Evolutionary conservation across 2,329 filamentous ascomycete genomes (phyloP), one percentile per base, ranked within the genome.

Genomic region (Microthyrium microscopicum): DNA sequence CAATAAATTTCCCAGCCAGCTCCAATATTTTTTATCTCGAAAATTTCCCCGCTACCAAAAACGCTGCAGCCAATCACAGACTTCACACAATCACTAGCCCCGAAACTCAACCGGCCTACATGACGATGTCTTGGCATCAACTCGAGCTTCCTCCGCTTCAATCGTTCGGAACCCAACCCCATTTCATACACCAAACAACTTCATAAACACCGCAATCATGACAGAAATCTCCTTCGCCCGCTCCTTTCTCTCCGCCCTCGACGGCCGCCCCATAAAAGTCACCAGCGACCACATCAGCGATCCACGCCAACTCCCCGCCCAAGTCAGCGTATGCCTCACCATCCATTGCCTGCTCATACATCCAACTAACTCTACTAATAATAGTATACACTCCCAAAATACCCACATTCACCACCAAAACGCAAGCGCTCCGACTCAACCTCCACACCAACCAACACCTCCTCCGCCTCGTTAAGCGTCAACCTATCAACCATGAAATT

Each of bases 281-380:
- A 73, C 77, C n/a, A 64, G 80, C 42, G 83, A 95, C 55, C 79
- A 94, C 71, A 75, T 91, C 54, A 81, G 87, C 56, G 82, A 94
- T 50, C 73, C 82, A 31, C 75, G 74, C 46, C 72, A 67, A 43
- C 85, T 87, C 52, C 78, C 81, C 17, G 62, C 78, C 18, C 73
- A 79, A 40, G 66, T 73, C 42, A 77, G 84, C 12, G 87, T 94
- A 69, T 20, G 74, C 53, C 31, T 38, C 27, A 29, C 29, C 35
- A 26, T 53, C 53, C 9, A 58, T 54, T 41, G 56, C 55, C 19
- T 49, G 56, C 5, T 12, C n/a, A n/a, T n/a, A n/a, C n/a, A n/a
- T n/a, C n/a, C n/a, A 11, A 13, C 31, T 21, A 20, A 26, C 34
- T 33, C 20, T 33, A 26, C 13, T 26, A 5, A 31, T 24, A 8